Evolutionary conservation across 1,284 basidiomycete species (phyloP).

Genomic region (Thecaphora frezii): DNA sequence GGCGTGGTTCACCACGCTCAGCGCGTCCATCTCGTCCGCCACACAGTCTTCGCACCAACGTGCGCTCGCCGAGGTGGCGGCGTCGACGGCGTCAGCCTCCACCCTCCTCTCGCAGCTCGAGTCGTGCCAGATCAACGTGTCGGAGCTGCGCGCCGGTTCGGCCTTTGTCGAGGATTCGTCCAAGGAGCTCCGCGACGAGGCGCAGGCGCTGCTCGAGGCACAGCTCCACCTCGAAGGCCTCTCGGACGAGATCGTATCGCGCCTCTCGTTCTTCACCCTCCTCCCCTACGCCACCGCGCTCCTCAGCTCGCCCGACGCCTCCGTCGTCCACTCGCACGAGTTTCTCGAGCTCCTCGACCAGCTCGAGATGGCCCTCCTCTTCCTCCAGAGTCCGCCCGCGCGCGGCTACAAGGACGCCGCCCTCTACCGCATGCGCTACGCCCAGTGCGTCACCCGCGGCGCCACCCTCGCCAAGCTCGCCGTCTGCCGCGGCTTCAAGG

Average conservation of each 20-base stretch:
- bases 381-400: constrained; percentile 35
- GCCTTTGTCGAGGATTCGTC: constrained; percentile 48
- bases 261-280: constrained; percentile 52
- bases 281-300: constrained; percentile 45
- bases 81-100: constrained; percentile 30
- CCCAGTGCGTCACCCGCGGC: constrained; percentile 44
- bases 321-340: constrained; percentile 36
- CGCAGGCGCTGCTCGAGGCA: constrained; percentile 34
- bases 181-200: constrained; percentile 47
- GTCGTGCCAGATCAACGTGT: constrained; percentile 39
- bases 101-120: constrained; percentile 37
- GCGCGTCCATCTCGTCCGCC: constrained; percentile 32
- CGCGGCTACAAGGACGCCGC: constrained; percentile 41
- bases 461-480: constrained; percentile 43
- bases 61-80: constrained; percentile 23
- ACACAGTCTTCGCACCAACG: constrained; percentile 34
- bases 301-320: constrained; percentile 38
- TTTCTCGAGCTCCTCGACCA: constrained; percentile 49
- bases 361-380: constrained; percentile 46
- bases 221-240: constrained; percentile 42
- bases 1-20: constrained; percentile 37
- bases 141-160: constrained; percentile 45
- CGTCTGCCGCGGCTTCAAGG: constrained; percentile 18
- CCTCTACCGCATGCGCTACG: constrained; percentile 51
- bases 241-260: constrained; percentile 29